Evolutionary conservation across 352 stramenopile genomes (phyloP), one percentile per base, ranked within the genome.

Genomic region (Peronospora tabacina): DNA sequence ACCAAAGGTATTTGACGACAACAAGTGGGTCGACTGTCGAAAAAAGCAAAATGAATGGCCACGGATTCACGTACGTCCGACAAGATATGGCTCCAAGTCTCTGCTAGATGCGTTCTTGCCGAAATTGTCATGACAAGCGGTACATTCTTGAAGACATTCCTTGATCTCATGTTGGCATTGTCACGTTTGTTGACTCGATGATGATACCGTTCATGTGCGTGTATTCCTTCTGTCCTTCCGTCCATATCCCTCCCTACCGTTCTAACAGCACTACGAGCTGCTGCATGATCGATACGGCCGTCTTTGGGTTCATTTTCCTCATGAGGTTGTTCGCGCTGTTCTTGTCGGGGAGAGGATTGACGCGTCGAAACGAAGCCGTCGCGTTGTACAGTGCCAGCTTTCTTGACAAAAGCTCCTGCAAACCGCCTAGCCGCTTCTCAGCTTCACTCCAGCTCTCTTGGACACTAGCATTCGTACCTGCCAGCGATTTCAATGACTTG

Each of bases 271-370:
- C 55, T n/a, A 76, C 58, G 34, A 87, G 49, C 42, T 85, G 63
- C 35, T 58, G 50, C 54, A 83, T 68, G 33, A 85, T 68, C 2
- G 66, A 55, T 3, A 82, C 63, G 11, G 70, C 77, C 13, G 63
- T 71, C 58, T 82, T 85, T 15, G 77, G 77, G 63, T 82, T 79
- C 63, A 86, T 76, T 54, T 82, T 83, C 49, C 62, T 64, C 69
- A 81, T 72, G 16, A 86, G 54, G 28, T 68, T 82, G 36, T 44
- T 68, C 5, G 49, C 30, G 9, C 22, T 54, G 19, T 29, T 56
- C 33, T 57, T 75, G 11, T 68, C 55, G 15, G 67, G 65, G 4
- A 59, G 44, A 33, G 57, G 34, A 28, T 54, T 56, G 22, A 58
- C 36, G 7, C 49, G 52, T 16, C 62, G 39, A 43, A 68, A 70